Percentiles rank a stretch among this genome's conserved stretches.
phyloP scores from a whole-genome alignment of 2,329 filamentous ascomycete genomes.

The Colletotrichum graminicola region DNA sequence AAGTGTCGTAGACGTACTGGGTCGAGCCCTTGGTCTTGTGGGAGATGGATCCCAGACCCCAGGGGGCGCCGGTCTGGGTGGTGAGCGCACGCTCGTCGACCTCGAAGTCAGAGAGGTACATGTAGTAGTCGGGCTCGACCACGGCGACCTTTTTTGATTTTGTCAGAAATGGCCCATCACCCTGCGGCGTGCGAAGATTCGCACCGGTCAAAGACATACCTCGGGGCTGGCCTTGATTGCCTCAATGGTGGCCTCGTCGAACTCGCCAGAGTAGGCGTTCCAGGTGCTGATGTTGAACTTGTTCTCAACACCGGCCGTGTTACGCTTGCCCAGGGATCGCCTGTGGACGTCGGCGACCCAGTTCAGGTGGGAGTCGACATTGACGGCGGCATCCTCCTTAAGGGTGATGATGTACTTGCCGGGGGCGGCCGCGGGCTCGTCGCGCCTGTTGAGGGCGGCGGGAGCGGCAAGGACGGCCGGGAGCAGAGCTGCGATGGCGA shows the following conservation, averaged over 20 bases:
- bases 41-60: conserved; percentile 62
- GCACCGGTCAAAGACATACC: conserved; percentile 44
- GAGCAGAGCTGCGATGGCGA: conserved; percentile 50
- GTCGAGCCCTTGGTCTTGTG: conserved; percentile 50
- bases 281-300: conserved; percentile 49
- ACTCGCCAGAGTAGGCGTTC: conserved; percentile 59
- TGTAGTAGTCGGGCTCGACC: conserved; percentile 51
- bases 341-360: conserved; percentile 50
- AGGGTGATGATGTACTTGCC: conserved; percentile 62
- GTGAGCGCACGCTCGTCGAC: conserved; percentile 41
- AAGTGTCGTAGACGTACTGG: conserved; percentile 57
- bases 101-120: conserved; percentile 46
- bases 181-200: too few species aligned
- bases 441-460: conserved; percentile 46
- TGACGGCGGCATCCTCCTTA: conserved; percentile 52
- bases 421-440: conserved; percentile 50
- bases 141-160: conserved; percentile 47
- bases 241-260: conserved; percentile 56
- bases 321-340: conserved; percentile 50
- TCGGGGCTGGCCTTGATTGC: conserved; percentile 55
- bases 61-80: conserved; percentile 54
- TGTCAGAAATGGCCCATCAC: not conserved
- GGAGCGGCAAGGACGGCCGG: conserved; percentile 45
- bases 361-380: conserved; percentile 47
- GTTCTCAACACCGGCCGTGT: conserved; percentile 38